Conservation (phyloP, 257 asterid genomes). For the Primulina tabacum region DNA sequence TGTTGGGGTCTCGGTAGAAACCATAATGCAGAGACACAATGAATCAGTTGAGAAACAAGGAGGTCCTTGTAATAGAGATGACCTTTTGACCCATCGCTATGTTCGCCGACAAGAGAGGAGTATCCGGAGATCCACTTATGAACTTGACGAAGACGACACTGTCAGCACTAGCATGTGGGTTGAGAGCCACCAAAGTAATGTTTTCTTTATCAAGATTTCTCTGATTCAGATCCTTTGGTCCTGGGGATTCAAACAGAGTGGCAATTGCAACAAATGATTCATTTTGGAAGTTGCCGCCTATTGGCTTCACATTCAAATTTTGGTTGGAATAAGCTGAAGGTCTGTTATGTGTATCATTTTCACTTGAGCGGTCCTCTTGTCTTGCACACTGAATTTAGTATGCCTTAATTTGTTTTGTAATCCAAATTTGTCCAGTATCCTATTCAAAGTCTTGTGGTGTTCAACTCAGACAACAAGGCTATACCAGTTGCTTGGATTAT, state of each 20-base stretch:
- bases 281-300: conserved; percentile 76
- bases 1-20: conserved; percentile 96
- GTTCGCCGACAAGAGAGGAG: conserved; percentile 95
- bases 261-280: conserved; percentile 98
- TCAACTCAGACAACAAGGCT: conserved; percentile 97
- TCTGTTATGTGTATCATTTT: conserved; percentile 29
- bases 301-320: conserved; percentile 69
- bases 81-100: conserved; percentile 87
- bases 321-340: conserved; percentile 94
- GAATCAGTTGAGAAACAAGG: conserved; percentile 93
- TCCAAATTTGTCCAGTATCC: conserved; percentile 55
- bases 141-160: conserved; percentile 79
- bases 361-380: conserved; percentile 16
- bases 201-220: conserved; percentile 80
- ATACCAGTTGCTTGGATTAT: conserved; percentile 97
- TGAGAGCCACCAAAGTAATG: conserved; percentile 58
- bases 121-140: conserved; percentile 65
- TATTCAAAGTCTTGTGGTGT: conserved; percentile 86
- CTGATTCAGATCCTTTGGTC: conserved; percentile 71
- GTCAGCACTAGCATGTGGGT: conserved; percentile 80
- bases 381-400: conserved; percentile 17
- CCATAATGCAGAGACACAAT: conserved; percentile 94
- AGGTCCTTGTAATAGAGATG: conserved; percentile 92
- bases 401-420: conserved; percentile 36
- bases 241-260: conserved; percentile 97